These are phyloP conservation scores for Meyerozyma smithsonii DNA, from an alignment of 1,139 yeast species.

Conservation along the genomic window DNA sequence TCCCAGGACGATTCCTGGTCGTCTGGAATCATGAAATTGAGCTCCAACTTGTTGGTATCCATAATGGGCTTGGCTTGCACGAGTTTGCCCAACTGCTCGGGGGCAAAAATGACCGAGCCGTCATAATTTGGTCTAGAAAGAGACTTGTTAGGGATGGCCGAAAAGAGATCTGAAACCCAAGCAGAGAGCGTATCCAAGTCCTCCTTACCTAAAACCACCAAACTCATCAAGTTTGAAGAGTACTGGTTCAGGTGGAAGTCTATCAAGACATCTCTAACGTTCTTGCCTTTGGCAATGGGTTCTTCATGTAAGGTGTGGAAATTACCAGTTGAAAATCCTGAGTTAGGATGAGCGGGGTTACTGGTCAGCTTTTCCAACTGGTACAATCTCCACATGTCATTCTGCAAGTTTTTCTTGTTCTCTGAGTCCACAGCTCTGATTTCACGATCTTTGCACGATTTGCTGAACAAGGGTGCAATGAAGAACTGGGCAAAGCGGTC, in stretches of 20 bases:
- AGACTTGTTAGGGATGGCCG: constrained; percentile 54
- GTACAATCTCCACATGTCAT: constrained; percentile 81
- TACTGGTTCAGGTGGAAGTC: constrained; percentile 60
- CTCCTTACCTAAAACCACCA: constrained; percentile 82
- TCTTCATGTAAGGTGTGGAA: constrained; percentile 52
- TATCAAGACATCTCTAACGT: constrained; percentile 63
- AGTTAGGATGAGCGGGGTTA: constrained; percentile 68
- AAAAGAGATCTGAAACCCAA: constrained; percentile 70
- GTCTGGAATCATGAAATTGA: constrained; percentile 74
- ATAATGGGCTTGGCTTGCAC: constrained; percentile 76
- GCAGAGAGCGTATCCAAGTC: constrained; percentile 61
- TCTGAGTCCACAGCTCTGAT: constrained; percentile 94
- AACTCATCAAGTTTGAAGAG: constrained; percentile 78
- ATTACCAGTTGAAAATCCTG: constrained; percentile 76
- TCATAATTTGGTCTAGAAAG: constrained; percentile 47
- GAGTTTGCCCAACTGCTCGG: constrained; percentile 48
- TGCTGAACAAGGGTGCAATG: constrained; percentile 75
- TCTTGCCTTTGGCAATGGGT: constrained; percentile 45
- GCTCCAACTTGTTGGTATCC: constrained; percentile 64
- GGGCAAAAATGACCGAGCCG: constrained; percentile 26
- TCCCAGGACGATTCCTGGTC: constrained; percentile 59
- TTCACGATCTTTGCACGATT: constrained; percentile 84
- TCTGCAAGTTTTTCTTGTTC: constrained; percentile 88
- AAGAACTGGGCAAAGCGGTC: constrained; percentile 94
- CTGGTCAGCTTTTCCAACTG: constrained; percentile 77